Evolutionary conservation across 2,329 filamentous ascomycete species (phyloP).

Genomic region (Talaromyces pinophilus): DNA sequence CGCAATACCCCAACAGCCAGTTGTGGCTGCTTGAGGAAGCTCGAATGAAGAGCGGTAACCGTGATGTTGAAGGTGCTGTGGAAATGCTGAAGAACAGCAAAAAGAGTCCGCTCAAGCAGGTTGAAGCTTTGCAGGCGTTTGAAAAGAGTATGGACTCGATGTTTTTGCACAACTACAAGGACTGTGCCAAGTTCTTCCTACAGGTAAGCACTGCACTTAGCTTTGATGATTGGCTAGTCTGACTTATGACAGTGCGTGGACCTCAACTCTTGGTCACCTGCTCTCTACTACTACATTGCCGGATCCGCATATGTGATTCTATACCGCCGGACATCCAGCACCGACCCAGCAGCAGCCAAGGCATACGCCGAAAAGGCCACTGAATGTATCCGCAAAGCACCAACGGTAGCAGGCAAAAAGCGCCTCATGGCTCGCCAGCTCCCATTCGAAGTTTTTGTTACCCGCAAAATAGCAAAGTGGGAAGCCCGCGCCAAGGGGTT

Average conservation of each 20-base stretch:
- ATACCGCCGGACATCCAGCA: slow-evolving; percentile 59
- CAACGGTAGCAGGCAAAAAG: slow-evolving; percentile 77
- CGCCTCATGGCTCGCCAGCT: slow-evolving; percentile 85
- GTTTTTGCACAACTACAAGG: slow-evolving; percentile 74
- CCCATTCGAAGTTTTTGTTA: slow-evolving; percentile 84
- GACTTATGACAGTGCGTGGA: slow-evolving; percentile 61
- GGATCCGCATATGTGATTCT: slow-evolving; percentile 76
- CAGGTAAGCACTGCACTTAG: slow-evolving; percentile 42
- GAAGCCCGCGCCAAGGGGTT: slow-evolving; percentile 70
- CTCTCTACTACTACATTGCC: slow-evolving; percentile 85
- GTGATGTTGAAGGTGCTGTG: slow-evolving; percentile 67
- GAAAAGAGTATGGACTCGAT: slow-evolving; percentile 77
- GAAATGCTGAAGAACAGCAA: slow-evolving; percentile 61
- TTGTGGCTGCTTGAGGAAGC: slow-evolving; percentile 91
- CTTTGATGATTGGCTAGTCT: background rate
- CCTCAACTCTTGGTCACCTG: slow-evolving; percentile 88
- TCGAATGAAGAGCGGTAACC: slow-evolving; percentile 68
- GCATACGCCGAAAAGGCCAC: slow-evolving; percentile 65
- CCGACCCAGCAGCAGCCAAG: slow-evolving; percentile 49
- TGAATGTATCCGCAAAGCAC: slow-evolving; percentile 69
- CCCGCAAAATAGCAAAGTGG: slow-evolving; percentile 86
- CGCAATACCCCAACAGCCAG: slow-evolving; percentile 75
- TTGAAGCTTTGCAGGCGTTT: slow-evolving; percentile 81
- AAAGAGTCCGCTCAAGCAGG: slow-evolving; percentile 78
- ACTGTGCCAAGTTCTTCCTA: slow-evolving; percentile 73